A percentile compares a stretch with the other conserved stretches of the same genome.
These are phyloP conservation scores for Leccinum variicolor DNA, from an alignment of 768 basidiomycete genomes.

Conservation along the genomic window DNA sequence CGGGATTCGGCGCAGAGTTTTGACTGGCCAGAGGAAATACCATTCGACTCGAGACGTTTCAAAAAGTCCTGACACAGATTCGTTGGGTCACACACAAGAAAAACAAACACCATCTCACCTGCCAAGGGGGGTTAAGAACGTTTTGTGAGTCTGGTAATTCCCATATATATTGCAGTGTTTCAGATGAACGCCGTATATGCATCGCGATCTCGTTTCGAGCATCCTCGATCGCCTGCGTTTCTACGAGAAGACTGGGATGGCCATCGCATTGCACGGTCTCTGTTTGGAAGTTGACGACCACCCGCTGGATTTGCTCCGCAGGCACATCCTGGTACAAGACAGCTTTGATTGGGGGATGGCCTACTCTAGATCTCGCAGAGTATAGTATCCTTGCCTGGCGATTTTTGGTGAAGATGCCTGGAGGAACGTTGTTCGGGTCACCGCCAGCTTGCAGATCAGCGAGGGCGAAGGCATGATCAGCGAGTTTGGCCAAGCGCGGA, in stretches of 20 bases:
- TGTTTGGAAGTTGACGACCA: slow-evolving; percentile 15
- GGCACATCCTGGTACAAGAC: slow-evolving; percentile 12
- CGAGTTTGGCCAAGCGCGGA: no score
- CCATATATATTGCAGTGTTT: neutral
- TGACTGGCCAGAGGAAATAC: neutral
- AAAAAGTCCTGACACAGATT: slow-evolving; percentile 13
- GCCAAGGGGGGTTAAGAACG: no score
- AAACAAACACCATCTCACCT: neutral
- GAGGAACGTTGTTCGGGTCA: no score
- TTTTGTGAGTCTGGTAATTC: no score
- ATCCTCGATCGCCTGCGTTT: slow-evolving; percentile 14
- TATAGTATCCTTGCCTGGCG: no score
- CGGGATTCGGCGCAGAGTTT: neutral
- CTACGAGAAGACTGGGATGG: slow-evolving; percentile 13
- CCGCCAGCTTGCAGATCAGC: no score
- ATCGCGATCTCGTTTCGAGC: no score
- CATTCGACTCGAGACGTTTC: slow-evolving; percentile 12
- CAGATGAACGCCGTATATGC: fast-evolving
- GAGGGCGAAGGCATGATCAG: no score
- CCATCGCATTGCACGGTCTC: slow-evolving; percentile 15
- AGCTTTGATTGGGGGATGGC: slow-evolving; percentile 15
- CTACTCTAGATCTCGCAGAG: no score
- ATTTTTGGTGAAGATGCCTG: no score
- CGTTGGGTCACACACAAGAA: neutral
- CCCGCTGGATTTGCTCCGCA: slow-evolving; percentile 4